Evolutionary conservation across 2,329 filamentous ascomycete genomes (phyloP).

Genomic region (Juglanconis oblonga): DNA sequence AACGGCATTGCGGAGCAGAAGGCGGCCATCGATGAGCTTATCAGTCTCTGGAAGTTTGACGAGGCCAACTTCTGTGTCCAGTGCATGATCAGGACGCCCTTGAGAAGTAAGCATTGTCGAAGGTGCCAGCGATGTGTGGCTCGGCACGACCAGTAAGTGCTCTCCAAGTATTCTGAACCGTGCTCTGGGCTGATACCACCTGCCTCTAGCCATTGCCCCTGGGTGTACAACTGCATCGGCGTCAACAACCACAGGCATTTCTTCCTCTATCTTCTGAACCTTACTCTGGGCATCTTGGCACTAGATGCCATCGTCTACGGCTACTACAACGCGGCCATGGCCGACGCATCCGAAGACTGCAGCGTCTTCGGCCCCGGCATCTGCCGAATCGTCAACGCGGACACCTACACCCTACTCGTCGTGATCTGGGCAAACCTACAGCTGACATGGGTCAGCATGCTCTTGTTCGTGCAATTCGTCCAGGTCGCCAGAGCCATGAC

Average conservation of each 20-base stretch:
- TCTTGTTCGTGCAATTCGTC: constrained; percentile 87
- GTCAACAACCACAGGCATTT: constrained; percentile 97
- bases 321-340: constrained; percentile 63
- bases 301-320: constrained; percentile 71
- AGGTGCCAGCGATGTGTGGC: constrained; percentile 89
- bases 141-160: constrained; percentile 88
- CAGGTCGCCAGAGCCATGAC: constrained; percentile 92
- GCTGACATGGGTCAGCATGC: constrained; percentile 95
- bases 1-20: constrained; percentile 88
- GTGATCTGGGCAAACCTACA: constrained; percentile 79
- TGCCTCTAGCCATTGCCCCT: constrained; percentile 77
- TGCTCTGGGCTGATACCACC: neutral
- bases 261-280: constrained; percentile 78
- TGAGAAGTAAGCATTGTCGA: constrained; percentile 94
- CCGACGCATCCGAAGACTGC: constrained; percentile 57
- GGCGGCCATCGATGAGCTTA: constrained; percentile 80
- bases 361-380: constrained; percentile 71
- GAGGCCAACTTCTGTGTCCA: constrained; percentile 90
- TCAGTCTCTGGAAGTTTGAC: constrained; percentile 85
- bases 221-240: constrained; percentile 95
- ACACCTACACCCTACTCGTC: constrained; percentile 80
- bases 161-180: neutral
- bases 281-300: constrained; percentile 71
- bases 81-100: constrained; percentile 90
- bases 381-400: constrained; percentile 74